Conservation (phyloP, 139 green algal genomes). For the Pycnococcus provasolii region DNA sequence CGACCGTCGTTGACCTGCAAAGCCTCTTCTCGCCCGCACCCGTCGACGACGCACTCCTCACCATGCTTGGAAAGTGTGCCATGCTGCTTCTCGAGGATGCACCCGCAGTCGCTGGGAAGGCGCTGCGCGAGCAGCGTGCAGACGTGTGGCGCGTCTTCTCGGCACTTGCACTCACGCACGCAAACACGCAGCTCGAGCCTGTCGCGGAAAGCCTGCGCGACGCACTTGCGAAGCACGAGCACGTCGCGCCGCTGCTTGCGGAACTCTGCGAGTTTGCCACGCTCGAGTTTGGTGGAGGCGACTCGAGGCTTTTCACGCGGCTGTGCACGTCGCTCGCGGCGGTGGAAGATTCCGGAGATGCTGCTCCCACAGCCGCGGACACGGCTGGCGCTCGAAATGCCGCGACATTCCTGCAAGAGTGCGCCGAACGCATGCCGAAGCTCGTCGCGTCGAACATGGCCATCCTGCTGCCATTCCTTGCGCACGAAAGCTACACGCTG, state of each 20-base stretch:
- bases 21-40: slow-evolving; percentile 42
- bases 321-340: slow-evolving; percentile 34
- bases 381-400: slow-evolving; percentile 43
- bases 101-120: slow-evolving; percentile 21
- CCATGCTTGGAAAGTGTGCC: slow-evolving; percentile 33
- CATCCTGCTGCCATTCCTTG: slow-evolving; percentile 53
- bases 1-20: slow-evolving; percentile 46
- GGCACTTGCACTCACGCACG: not conserved
- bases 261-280: slow-evolving; percentile 47
- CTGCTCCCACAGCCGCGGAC: slow-evolving; percentile 13
- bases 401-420: slow-evolving; percentile 35
- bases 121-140: slow-evolving; percentile 2
- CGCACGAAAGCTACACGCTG: slow-evolving; percentile 56
- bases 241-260: slow-evolving; percentile 40
- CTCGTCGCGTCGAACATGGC: slow-evolving; percentile 32
- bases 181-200: slow-evolving; percentile 11
- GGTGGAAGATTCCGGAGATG: too few relatives aligned
- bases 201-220: slow-evolving; percentile 35
- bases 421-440: slow-evolving; percentile 29
- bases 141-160: not conserved
- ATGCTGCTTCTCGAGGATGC: slow-evolving; percentile 34
- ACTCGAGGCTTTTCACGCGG: slow-evolving; percentile 36
- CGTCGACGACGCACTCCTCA: slow-evolving; percentile 44
- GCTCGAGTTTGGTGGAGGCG: slow-evolving; percentile 54
- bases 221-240: slow-evolving; percentile 53